phyloP scores from a whole-genome alignment of 116 monocot species.

The Iris pallida region DNA sequence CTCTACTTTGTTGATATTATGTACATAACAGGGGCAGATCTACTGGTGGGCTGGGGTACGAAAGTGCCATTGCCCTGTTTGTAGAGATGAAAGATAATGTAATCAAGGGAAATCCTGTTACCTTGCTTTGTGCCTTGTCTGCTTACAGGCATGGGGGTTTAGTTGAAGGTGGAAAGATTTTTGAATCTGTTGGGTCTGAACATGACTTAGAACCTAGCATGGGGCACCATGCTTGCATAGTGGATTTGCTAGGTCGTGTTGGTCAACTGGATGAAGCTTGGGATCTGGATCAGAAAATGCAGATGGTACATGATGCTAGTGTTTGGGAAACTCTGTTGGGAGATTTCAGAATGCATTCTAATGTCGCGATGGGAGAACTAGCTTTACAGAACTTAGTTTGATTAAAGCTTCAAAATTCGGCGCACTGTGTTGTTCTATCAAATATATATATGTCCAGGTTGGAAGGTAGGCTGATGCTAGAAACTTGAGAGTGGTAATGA shows the following conservation, averaged over 20 bases:
- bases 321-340: constrained; percentile 76
- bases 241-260: constrained; percentile 72
- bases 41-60: constrained; percentile 49
- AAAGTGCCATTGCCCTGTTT: constrained; percentile 42
- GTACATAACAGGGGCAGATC: too few relatives aligned
- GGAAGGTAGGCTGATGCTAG: constrained; percentile 64
- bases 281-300: constrained; percentile 53
- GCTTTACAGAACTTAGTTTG: constrained; percentile 44
- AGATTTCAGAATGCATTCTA: constrained; percentile 57
- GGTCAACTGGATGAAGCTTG: constrained; percentile 60
- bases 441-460: constrained; percentile 66
- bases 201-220: constrained; percentile 38
- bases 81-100: constrained; percentile 31
- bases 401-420: constrained; percentile 48
- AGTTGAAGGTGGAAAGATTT: constrained; percentile 61
- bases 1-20: too few relatives aligned
- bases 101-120: constrained; percentile 35
- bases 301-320: constrained; percentile 40
- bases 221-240: constrained; percentile 80
- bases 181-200: constrained; percentile 41
- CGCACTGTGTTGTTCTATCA: constrained; percentile 63
- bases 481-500: constrained; percentile 40
- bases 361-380: constrained; percentile 49
- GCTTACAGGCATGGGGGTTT: constrained; percentile 78
- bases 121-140: constrained; percentile 57